A percentile compares a stretch with the other conserved stretches of the same genome.
Conservation (phyloP, 192 early-diverging fungal genomes). For the Thamnidium elegans region DNA sequence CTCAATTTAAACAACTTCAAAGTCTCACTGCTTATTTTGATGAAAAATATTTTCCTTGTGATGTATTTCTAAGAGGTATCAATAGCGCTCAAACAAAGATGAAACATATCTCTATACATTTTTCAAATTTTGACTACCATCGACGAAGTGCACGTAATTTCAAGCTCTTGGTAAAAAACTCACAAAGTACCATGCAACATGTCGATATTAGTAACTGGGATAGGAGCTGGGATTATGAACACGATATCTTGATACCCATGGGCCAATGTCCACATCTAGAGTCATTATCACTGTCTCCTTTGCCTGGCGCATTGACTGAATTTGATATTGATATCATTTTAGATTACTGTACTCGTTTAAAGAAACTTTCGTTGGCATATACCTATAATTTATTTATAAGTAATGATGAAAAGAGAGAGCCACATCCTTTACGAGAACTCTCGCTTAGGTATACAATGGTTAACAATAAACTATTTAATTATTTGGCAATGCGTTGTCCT, state of each 20-base stretch:
- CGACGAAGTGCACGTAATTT: constrained; percentile 4
- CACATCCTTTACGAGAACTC: neutral
- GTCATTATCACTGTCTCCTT: constrained; percentile 6
- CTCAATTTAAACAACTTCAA: neutral
- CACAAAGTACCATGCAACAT: neutral
- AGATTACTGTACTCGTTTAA: neutral
- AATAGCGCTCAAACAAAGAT: neutral
- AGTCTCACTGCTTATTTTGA: constrained; percentile 7
- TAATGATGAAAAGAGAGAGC: neutral
- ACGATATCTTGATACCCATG: constrained; percentile 1
- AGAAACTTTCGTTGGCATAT: neutral
- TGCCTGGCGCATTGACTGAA: constrained; percentile 5
- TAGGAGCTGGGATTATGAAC: constrained; percentile 8
- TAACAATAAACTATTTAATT: neutral
- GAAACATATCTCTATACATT: neutral
- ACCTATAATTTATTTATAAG: constrained; percentile 11
- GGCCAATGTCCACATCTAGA: neutral
- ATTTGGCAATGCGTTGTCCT: constrained; percentile 4
- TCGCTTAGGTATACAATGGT: neutral
- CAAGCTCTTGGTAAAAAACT: constrained; percentile 3
- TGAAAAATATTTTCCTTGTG: constrained; percentile 12
- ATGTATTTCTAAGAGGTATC: constrained; percentile 6
- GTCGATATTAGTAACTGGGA: constrained; percentile 13
- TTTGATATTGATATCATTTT: constrained; percentile 9
- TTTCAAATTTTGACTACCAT: constrained; percentile 13